phyloP scores from a whole-genome alignment of 176 grass and related monocot genomes.

The Eleusine indica region DNA sequence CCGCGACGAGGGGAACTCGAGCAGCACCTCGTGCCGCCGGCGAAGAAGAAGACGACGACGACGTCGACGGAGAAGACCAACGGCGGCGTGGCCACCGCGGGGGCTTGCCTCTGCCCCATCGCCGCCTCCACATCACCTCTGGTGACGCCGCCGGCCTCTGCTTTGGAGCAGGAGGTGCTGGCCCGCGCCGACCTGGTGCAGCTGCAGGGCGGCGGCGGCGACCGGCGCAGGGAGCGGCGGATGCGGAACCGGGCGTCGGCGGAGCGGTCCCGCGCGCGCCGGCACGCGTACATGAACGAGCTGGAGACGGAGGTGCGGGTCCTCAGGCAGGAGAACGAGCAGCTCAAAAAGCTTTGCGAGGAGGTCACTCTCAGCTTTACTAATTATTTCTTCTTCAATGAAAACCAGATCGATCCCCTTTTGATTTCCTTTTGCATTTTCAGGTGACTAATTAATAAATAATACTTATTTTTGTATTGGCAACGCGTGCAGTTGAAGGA shows the following conservation, averaged over 20 bases:
- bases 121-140: too few species aligned
- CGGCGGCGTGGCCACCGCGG: not conserved
- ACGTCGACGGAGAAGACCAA: too few species aligned
- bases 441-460: too few species aligned
- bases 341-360: constrained; percentile 22
- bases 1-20: not conserved
- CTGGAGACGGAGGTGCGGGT: constrained; percentile 41
- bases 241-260: constrained; percentile 56
- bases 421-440: too few species aligned
- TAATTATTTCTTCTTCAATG: too few species aligned
- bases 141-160: not conserved
- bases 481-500: constrained; percentile 10
- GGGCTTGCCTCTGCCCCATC: not conserved
- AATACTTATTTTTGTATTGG: too few species aligned
- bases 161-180: constrained; percentile 43
- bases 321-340: constrained; percentile 36
- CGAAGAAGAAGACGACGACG: not conserved
- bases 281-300: constrained; percentile 40
- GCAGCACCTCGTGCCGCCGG: not conserved
- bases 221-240: constrained; percentile 23
- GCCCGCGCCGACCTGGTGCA: constrained; percentile 19
- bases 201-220: not conserved
- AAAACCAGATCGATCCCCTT: too few species aligned
- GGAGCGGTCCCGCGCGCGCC: constrained; percentile 46
- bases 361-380: constrained; percentile 19